Evolutionary conservation across 2,329 filamentous ascomycete genomes (phyloP).

Genomic region (Lomentospora prolificans): DNA sequence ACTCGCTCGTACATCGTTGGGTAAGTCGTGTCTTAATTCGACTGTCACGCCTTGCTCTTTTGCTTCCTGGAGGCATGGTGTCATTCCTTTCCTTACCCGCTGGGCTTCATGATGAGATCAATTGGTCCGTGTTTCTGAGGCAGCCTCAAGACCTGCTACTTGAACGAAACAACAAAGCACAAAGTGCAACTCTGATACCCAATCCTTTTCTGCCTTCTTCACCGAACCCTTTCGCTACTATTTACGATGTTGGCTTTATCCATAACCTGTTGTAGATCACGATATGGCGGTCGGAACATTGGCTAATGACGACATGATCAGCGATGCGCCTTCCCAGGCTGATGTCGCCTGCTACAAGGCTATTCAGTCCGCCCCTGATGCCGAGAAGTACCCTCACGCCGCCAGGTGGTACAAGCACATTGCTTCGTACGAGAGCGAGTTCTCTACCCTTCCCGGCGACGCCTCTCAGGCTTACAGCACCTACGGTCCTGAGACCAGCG

Average conservation of each 20-base stretch:
- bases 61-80: slow-evolving; percentile 10
- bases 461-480: slow-evolving; percentile 77
- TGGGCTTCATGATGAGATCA: slow-evolving; percentile 56
- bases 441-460: slow-evolving; percentile 83
- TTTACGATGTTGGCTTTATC: too few relatives aligned
- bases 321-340: slow-evolving; percentile 70
- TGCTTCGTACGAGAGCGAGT: slow-evolving; percentile 84
- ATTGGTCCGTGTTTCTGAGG: slow-evolving; percentile 95
- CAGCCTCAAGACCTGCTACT: slow-evolving; percentile 82
- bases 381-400: slow-evolving; percentile 83
- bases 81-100: background rate
- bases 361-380: slow-evolving; percentile 63
- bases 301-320: slow-evolving; percentile 17
- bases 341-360: slow-evolving; percentile 95
- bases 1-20: slow-evolving; percentile 75
- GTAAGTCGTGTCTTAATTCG: slow-evolving; percentile 42
- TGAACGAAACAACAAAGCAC: slow-evolving; percentile 63
- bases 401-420: slow-evolving; percentile 99
- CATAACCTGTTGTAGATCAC: too few relatives aligned
- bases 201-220: slow-evolving; percentile 5
- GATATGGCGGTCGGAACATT: too few relatives aligned
- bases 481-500: slow-evolving; percentile 77
- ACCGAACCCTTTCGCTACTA: background rate
- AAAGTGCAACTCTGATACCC: slow-evolving; percentile 66
- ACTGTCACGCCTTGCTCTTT: slow-evolving; percentile 7